A percentile compares a stretch with the other conserved stretches of the same genome.
Conservation (phyloP, 495 filamentous ascomycete genomes). For the Neurospora sp. region DNA sequence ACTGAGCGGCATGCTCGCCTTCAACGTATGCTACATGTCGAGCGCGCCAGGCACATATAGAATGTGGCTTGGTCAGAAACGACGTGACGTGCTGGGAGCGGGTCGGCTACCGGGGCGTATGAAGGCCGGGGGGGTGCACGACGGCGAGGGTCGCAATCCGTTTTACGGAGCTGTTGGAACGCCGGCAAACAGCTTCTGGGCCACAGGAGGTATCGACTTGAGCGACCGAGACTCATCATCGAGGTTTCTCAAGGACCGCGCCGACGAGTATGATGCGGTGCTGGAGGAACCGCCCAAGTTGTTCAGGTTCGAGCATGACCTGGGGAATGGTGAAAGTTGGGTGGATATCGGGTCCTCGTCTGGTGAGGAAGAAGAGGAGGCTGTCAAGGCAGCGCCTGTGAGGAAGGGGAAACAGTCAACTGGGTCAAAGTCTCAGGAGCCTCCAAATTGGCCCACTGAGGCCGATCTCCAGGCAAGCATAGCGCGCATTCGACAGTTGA, state of each 20-base stretch:
- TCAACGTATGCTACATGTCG: slow-evolving; percentile 31
- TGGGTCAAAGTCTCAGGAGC: neutral
- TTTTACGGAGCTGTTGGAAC: slow-evolving; percentile 3
- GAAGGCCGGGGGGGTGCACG: neutral
- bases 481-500: neutral
- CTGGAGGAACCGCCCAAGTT: neutral
- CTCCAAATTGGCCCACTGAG: neutral
- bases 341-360: neutral
- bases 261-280: neutral
- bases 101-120: slow-evolving; percentile 29
- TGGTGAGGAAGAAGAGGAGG: neutral
- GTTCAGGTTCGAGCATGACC: slow-evolving; percentile 14
- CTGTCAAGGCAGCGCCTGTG: neutral
- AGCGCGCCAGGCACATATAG: slow-evolving; percentile 25
- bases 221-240: slow-evolving; percentile 5
- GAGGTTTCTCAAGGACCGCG: neutral
- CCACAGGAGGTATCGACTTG: neutral
- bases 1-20: slow-evolving; percentile 33
- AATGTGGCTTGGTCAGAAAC: slow-evolving; percentile 32
- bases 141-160: slow-evolving; percentile 2
- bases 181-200: neutral
- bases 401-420: neutral
- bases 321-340: neutral
- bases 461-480: neutral
- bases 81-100: slow-evolving; percentile 35